Evolutionary conservation across 352 stramenopile species (phyloP).

Genomic region (Phytophthora sojae): DNA sequence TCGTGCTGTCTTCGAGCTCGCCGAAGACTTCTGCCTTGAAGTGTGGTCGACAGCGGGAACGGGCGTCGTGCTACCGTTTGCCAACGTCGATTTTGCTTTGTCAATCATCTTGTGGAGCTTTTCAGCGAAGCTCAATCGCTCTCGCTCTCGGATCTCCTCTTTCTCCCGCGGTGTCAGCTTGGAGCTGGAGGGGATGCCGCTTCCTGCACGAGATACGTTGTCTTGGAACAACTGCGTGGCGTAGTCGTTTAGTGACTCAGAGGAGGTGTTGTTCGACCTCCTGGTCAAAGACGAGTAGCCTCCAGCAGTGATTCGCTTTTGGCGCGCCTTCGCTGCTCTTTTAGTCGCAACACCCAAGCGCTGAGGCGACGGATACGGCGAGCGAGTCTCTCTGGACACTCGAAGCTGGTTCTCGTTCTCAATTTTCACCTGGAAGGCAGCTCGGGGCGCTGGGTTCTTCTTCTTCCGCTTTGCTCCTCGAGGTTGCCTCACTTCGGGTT

Average conservation of each 20-base stretch:
- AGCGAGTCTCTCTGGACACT: constrained; percentile 42
- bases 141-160: constrained; percentile 56
- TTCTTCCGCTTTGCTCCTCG: constrained; percentile 47
- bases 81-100: constrained; percentile 75
- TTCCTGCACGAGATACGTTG: constrained; percentile 23
- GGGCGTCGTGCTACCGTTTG: constrained; percentile 36
- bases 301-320: constrained; percentile 27
- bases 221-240: constrained; percentile 73
- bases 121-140: constrained; percentile 82
- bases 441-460: constrained; percentile 24
- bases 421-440: constrained; percentile 49
- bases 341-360: constrained; percentile 34
- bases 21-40: constrained; percentile 11
- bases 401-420: constrained; percentile 53
- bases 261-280: constrained; percentile 31
- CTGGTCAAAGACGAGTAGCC: constrained; percentile 6
- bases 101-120: constrained; percentile 92
- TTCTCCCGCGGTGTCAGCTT: constrained; percentile 39
- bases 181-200: constrained; percentile 3
- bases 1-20: constrained; percentile 10
- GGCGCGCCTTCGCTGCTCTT: constrained; percentile 32
- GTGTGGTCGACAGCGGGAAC: constrained; percentile 8
- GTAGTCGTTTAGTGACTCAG: constrained; percentile 75
- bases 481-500: constrained; percentile 13
- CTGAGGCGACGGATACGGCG: constrained; percentile 41